Evolutionary conservation across 2,329 filamentous ascomycete genomes (phyloP).

Genomic region (Penicillium sp.): DNA sequence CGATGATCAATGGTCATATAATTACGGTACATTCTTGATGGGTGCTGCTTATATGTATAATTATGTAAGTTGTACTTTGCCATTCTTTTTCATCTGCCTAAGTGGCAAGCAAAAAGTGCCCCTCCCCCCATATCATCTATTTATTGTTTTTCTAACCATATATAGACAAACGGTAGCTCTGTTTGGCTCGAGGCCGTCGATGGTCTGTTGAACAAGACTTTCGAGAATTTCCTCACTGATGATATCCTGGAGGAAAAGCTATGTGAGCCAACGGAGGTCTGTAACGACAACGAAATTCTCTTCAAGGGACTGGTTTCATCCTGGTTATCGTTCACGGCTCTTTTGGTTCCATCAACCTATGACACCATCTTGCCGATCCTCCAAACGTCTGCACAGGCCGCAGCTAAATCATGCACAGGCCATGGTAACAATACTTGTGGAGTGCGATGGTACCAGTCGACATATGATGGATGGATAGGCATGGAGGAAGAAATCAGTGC

Average conservation of each 20-base stretch:
- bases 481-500: constrained; percentile 71
- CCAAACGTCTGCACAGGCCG: constrained; percentile 58
- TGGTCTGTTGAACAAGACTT: constrained; percentile 54
- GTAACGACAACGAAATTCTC: constrained; percentile 56
- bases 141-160: not conserved
- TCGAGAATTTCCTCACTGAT: constrained; percentile 47
- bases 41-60: constrained; percentile 71
- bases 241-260: constrained; percentile 52
- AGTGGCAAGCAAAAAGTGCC: too few species aligned
- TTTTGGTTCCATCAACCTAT: constrained; percentile 62
- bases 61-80: constrained; percentile 40
- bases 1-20: constrained; percentile 66
- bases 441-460: constrained; percentile 58
- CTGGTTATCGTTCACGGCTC: constrained; percentile 62
- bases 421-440: constrained; percentile 57
- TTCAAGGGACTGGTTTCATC: constrained; percentile 73
- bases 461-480: constrained; percentile 59
- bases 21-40: constrained; percentile 58
- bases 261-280: constrained; percentile 62
- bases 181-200: constrained; percentile 59
- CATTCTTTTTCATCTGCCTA: not conserved
- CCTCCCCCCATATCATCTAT: not conserved
- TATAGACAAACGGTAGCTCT: constrained; percentile 48
- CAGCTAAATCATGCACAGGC: constrained; percentile 61
- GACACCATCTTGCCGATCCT: constrained; percentile 59